Conservation (phyloP, 2,329 filamentous ascomycete genomes). For the Xylariaceae sp. region DNA sequence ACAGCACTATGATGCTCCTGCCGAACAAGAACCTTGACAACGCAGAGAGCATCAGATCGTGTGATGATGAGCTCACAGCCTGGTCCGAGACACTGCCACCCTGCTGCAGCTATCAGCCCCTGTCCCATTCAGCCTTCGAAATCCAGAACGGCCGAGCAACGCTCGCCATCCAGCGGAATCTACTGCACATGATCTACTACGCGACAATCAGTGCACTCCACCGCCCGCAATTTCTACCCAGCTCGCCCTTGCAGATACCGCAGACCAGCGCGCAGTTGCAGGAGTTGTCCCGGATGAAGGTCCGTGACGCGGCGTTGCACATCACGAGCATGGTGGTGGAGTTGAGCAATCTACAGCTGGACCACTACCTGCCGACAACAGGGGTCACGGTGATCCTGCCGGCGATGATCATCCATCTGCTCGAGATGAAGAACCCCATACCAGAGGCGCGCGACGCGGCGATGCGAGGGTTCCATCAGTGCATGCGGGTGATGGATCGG, state of each 20-base stretch:
- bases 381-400: constrained; percentile 87
- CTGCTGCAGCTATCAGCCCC: constrained; percentile 59
- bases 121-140: constrained; percentile 47
- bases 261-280: constrained; percentile 61
- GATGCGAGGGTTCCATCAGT: constrained; percentile 76
- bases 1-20: constrained; percentile 78
- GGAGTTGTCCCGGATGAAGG: constrained; percentile 73
- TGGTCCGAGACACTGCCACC: constrained; percentile 69
- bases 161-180: constrained; percentile 65
- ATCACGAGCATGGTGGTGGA: constrained; percentile 80
- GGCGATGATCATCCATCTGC: constrained; percentile 86
- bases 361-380: constrained; percentile 76
- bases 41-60: constrained; percentile 67
- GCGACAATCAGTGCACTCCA: constrained; percentile 87
- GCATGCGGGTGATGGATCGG: constrained; percentile 85
- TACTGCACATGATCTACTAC: constrained; percentile 89
- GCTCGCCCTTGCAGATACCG: constrained; percentile 48
- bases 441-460: constrained; percentile 64
- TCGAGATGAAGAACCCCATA: constrained; percentile 82
- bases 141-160: constrained; percentile 53
- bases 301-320: constrained; percentile 74
- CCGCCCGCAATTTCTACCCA: constrained; percentile 81
- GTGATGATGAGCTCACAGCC: constrained; percentile 69
- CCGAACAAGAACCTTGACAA: constrained; percentile 84
- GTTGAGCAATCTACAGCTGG: constrained; percentile 64